A percentile compares a stretch with the other conserved stretches of the same genome.
These are phyloP conservation scores for Dalechampia spathulata DNA, from an alignment of 441 rosid species.

Conservation along the genomic window DNA sequence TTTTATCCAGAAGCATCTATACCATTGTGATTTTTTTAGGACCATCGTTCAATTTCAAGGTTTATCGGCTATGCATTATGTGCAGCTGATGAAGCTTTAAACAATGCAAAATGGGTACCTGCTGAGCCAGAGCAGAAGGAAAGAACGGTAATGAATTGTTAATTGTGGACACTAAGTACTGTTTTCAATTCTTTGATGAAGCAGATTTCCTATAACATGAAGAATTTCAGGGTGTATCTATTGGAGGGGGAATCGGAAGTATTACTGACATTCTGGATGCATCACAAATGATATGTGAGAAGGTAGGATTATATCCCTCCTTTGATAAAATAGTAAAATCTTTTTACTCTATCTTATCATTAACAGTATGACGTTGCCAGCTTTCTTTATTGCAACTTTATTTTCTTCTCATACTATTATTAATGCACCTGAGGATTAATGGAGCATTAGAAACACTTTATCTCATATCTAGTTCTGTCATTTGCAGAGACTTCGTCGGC, in stretches of 20 bases:
- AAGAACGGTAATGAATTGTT: constrained; percentile 50
- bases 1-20: neutral
- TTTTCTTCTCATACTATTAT: neutral
- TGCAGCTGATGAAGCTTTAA: constrained; percentile 86
- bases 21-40: constrained; percentile 27
- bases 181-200: neutral
- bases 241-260: constrained; percentile 95
- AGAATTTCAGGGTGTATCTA: constrained; percentile 79
- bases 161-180: neutral
- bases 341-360: neutral
- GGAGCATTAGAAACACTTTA: constrained; percentile 11
- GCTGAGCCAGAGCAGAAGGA: constrained; percentile 60
- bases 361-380: neutral
- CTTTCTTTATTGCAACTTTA: neutral
- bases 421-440: neutral
- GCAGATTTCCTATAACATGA: constrained; percentile 23
- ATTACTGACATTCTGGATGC: constrained; percentile 78
- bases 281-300: constrained; percentile 83
- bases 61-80: constrained; percentile 86
- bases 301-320: constrained; percentile 36
- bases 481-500: constrained; percentile 70
- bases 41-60: constrained; percentile 62
- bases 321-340: no score
- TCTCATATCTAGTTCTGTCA: constrained; percentile 17
- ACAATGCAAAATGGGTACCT: constrained; percentile 78